phyloP scores from a whole-genome alignment of 352 stramenopile species.

The Pythium myriotylum region DNA sequence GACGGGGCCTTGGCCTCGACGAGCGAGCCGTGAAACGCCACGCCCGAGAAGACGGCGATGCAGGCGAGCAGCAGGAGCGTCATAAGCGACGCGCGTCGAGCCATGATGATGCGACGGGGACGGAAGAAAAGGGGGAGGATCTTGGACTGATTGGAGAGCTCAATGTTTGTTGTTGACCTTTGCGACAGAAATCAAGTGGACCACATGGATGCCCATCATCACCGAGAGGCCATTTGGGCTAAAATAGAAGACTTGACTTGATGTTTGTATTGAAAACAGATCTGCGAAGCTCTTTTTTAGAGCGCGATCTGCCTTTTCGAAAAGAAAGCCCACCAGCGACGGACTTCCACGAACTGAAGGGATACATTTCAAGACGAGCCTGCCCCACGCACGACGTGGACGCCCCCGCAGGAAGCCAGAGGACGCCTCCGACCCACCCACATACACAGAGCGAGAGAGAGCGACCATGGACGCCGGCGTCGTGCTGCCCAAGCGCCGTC shows the following conservation, averaged over 20 bases:
- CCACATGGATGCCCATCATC: constrained; percentile 17
- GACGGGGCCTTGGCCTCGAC: constrained; percentile 30
- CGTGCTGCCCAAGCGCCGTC: constrained; percentile 20
- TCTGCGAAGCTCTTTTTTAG: constrained; percentile 3
- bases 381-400: constrained; percentile 3
- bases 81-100: constrained; percentile 26
- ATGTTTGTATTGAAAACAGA: constrained; percentile 21
- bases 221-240: background rate
- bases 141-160: constrained; percentile 10
- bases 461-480: background rate
- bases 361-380: constrained; percentile 13
- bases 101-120: constrained; percentile 10
- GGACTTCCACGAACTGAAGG: constrained; percentile 4
- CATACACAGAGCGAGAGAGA: background rate
- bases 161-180: too few species aligned
- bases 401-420: background rate
- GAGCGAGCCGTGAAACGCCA: constrained; percentile 30
- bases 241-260: constrained; percentile 5
- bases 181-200: constrained; percentile 11
- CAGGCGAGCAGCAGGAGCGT: constrained; percentile 32
- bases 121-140: constrained; percentile 1
- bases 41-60: constrained; percentile 33
- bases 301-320: constrained; percentile 4
- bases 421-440: background rate
- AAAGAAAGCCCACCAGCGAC: too few species aligned